phyloP scores from a whole-genome alignment of 441 rosid genomes.

The Cnidoscolus chayamansa region DNA sequence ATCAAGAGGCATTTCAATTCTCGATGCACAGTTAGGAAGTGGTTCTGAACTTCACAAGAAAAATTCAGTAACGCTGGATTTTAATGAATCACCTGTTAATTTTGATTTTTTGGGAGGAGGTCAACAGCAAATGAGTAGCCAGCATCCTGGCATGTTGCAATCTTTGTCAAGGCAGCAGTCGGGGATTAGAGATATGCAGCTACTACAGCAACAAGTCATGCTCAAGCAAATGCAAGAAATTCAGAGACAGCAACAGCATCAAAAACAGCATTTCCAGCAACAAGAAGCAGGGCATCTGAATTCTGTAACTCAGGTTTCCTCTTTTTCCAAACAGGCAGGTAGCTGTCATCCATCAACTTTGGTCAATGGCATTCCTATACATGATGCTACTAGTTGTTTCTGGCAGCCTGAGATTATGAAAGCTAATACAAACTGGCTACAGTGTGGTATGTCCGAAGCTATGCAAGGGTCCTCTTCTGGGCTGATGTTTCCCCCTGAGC shows the following conservation, averaged over 20 bases:
- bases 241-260: conserved; percentile 65
- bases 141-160: conserved; percentile 58
- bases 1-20: conserved; percentile 49
- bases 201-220: conserved; percentile 64
- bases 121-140: conserved; percentile 57
- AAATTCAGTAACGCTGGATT: conserved; percentile 47
- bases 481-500: conserved; percentile 52
- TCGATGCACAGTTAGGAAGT: conserved; percentile 39
- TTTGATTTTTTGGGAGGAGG: conserved; percentile 58
- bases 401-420: conserved; percentile 58
- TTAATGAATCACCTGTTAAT: conserved; percentile 65
- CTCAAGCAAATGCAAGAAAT: conserved; percentile 64
- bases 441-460: conserved; percentile 43
- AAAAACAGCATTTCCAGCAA: conserved; percentile 51
- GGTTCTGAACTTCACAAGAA: conserved; percentile 50
- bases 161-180: conserved; percentile 62
- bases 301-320: conserved; percentile 47
- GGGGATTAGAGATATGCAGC: conserved; percentile 65
- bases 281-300: conserved; percentile 48
- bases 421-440: conserved; percentile 60
- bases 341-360: conserved; percentile 41
- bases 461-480: conserved; percentile 59
- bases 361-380: conserved; percentile 62
- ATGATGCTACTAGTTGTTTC: conserved; percentile 50
- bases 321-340: conserved; percentile 42